These are phyloP conservation scores for Eucalyptus camaldulensis DNA, from an alignment of 345 rosid species.

Conservation along the genomic window DNA sequence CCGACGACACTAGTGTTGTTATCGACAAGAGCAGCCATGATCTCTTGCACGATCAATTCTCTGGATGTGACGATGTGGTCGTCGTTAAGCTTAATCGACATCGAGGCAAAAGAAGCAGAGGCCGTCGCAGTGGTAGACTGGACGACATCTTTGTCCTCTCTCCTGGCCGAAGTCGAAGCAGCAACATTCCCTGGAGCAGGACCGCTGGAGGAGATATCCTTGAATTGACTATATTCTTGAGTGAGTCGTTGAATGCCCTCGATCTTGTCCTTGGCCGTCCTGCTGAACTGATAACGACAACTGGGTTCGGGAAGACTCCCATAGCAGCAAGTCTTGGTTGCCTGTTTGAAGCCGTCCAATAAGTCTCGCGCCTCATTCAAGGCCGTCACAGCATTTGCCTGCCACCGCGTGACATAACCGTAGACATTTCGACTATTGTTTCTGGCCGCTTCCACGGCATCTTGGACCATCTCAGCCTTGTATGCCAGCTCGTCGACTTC, in stretches of 20 bases:
- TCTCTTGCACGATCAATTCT: fast-evolving
- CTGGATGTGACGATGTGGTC: neutral
- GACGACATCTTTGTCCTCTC: neutral
- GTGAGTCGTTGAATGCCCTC: fast-evolving
- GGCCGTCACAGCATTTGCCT: neutral
- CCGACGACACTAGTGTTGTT: neutral
- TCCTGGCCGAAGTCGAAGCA: fast-evolving
- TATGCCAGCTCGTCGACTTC: fast-evolving
- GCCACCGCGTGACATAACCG: fast-evolving
- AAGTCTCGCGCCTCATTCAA: neutral
- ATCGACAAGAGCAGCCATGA: neutral
- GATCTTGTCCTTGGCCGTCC: neutral
- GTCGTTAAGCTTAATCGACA: fast-evolving
- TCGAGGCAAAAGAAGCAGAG: fast-evolving
- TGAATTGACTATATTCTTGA: neutral
- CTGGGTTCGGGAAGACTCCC: neutral
- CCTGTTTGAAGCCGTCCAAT: fast-evolving
- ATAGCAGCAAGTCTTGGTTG: neutral
- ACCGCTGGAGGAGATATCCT: fast-evolving
- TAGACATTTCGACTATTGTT: neutral
- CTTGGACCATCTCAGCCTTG: neutral
- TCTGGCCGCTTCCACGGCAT: fast-evolving
- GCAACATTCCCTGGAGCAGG: neutral
- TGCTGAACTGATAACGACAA: neutral
- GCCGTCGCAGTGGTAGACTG: fast-evolving